Percentiles rank a stretch among this genome's conserved stretches.
Conservation (phyloP, 2,329 filamentous ascomycete species). For the Magnaporthales sp. region DNA sequence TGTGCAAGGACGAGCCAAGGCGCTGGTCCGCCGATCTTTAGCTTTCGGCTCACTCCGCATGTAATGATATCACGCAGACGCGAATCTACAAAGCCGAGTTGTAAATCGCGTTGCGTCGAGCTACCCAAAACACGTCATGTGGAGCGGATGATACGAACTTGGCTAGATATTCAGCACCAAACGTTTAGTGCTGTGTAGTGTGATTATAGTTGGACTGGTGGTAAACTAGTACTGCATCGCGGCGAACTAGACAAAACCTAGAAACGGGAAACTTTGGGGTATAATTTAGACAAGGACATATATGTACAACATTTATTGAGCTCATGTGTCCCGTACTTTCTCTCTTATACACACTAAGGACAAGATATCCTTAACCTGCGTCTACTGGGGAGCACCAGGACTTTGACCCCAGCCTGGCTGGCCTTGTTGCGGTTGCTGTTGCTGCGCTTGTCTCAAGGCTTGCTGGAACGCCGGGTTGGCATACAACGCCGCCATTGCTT, state of each 20-base stretch:
- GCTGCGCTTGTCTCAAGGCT: neutral
- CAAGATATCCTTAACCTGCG: neutral
- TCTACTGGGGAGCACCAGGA: neutral
- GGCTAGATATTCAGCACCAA: neutral
- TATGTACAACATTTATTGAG: neutral
- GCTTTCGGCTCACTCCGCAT: neutral
- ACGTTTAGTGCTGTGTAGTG: neutral
- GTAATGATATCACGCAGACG: neutral
- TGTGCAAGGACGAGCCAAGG: neutral
- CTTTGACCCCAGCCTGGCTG: neutral
- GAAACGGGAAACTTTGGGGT: neutral
- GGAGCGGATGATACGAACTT: neutral
- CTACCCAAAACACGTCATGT: neutral
- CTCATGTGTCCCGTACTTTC: neutral
- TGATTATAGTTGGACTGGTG: neutral
- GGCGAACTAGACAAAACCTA: neutral
- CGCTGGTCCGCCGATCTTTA: neutral
- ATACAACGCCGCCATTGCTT: constrained; percentile 1
- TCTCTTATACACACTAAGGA: too few species aligned
- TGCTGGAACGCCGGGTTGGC: constrained; percentile 1
- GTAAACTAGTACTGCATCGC: neutral
- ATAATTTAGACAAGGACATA: neutral
- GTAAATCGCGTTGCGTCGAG: neutral
- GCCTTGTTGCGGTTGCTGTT: neutral
- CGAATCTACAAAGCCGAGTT: neutral